Evolutionary conservation across 495 filamentous ascomycete genomes (phyloP).

Genomic region (Antarctomyces pellizariae): DNA sequence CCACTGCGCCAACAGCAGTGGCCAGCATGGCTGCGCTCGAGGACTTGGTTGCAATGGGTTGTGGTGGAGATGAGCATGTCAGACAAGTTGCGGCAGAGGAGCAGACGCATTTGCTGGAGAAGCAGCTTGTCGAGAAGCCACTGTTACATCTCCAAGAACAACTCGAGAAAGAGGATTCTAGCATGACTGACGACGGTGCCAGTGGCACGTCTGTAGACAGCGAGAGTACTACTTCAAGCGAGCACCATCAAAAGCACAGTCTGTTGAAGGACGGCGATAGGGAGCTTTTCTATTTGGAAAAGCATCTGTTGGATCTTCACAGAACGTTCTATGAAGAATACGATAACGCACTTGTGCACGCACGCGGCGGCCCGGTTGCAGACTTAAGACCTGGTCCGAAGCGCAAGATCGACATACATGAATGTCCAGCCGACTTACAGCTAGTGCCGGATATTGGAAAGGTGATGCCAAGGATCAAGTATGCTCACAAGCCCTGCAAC

Average conservation of each 20-base stretch:
- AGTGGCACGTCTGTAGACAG: slow-evolving; percentile 17
- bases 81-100: slow-evolving; percentile 54
- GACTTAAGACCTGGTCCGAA: slow-evolving; percentile 20
- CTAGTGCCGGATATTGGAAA: slow-evolving; percentile 66
- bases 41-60: slow-evolving; percentile 55
- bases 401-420: slow-evolving; percentile 10
- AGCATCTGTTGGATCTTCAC: slow-evolving; percentile 53
- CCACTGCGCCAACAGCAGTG: slow-evolving; percentile 7
- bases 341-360: slow-evolving; percentile 24
- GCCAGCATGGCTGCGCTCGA: slow-evolving; percentile 33
- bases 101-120: slow-evolving; percentile 64
- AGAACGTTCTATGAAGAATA: slow-evolving; percentile 62
- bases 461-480: slow-evolving; percentile 61
- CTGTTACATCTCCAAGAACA: slow-evolving; percentile 71
- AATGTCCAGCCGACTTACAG: slow-evolving; percentile 27
- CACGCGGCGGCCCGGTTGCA: slow-evolving; percentile 33
- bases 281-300: slow-evolving; percentile 52
- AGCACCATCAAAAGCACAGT: slow-evolving; percentile 35
- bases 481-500: not conserved
- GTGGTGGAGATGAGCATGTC: slow-evolving; percentile 42
- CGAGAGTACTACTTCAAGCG: slow-evolving; percentile 15
- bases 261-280: slow-evolving; percentile 65
- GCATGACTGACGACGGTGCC: slow-evolving; percentile 24
- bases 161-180: slow-evolving; percentile 62
- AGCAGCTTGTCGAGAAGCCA: slow-evolving; percentile 72